Base-by-base conservation (phyloP, 2,329 filamentous ascomycete species). In the Fusarium sp. region DNA sequence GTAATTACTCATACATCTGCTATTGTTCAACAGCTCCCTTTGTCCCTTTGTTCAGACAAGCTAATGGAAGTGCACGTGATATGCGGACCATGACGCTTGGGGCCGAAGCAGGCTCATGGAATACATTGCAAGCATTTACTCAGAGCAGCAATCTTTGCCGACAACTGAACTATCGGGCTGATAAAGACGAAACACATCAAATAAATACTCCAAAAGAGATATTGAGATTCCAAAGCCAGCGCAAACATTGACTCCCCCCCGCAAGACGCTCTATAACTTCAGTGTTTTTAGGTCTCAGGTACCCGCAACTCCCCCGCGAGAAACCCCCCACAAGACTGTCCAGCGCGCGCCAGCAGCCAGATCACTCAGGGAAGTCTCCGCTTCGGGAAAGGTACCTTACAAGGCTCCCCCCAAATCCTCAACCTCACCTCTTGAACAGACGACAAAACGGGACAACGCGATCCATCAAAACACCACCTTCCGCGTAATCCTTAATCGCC, bases 341-440 rank as follows among this genome's bases (percentile, higher is more conserved):
- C 69, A 68, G 65, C 37, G 65, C 65, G 65, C 65, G 61, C 65
- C 61, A 66, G 63, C 62, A 63, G 62, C 62, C 62, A 65, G 48
- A 57, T 68, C 70, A 62, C 64, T 65, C 63, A 71, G 74, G 72
- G 68, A 72, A 77, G 75, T 76, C 78, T 70, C 78, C 78, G 77
- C 77, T 80, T 79, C 71, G 75, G 78, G 76, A 78, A 76, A 77
- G 76, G 75, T 76, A 64, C 61, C 61, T 63, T 56, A 74, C 76
- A 74, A 74, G 75, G 74, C 74, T 74, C 75, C 74, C 76, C 79
- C 80, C 78, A 78, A 82, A 82, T 78, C 79, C 80, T 83, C 79
- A 84, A 87, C 85, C 81, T 87, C 85, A 86, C 79, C 81, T 82
- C 82, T 83, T 78, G 79, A 80, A 80, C 79, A 79, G 79, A 84